A percentile compares a stretch with the other conserved stretches of the same genome.
phyloP scores from a whole-genome alignment of 1,284 basidiomycete species.

The Fomes fomentarius region DNA sequence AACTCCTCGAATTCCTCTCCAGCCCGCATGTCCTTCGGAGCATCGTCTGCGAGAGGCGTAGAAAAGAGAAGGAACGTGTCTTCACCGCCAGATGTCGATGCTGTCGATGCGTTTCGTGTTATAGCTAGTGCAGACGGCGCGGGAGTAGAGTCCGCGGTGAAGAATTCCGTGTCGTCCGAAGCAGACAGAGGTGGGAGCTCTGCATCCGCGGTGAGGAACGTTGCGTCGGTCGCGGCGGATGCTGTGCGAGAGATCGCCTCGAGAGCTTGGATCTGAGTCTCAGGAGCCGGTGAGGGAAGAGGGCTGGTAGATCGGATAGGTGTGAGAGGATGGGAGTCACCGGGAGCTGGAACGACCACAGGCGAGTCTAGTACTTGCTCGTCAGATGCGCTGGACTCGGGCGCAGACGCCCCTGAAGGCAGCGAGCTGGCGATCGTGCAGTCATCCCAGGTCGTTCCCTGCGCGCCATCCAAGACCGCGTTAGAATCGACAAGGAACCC shows the following conservation, averaged over 20 bases:
- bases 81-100: neutral
- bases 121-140: neutral
- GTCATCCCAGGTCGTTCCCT: too few species aligned
- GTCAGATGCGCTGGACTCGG: too few species aligned
- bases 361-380: too few species aligned
- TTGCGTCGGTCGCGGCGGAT: constrained; percentile 13
- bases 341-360: too few species aligned
- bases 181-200: neutral
- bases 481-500: too few species aligned
- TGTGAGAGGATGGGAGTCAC: too few species aligned
- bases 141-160: neutral
- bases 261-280: neutral
- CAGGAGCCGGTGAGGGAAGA: too few species aligned
- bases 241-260: constrained; percentile 9
- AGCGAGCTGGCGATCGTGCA: too few species aligned
- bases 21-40: neutral
- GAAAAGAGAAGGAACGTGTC: constrained; percentile 21
- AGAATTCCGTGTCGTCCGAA: neutral
- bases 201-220: constrained; percentile 11
- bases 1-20: constrained; percentile 19
- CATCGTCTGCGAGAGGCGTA: constrained; percentile 16
- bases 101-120: constrained; percentile 4
- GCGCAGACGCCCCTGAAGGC: too few species aligned
- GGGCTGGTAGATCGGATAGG: too few species aligned
- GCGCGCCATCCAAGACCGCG: too few species aligned